Conservation (phyloP, 176 grass and related monocot species). For the Zea luxurians region DNA sequence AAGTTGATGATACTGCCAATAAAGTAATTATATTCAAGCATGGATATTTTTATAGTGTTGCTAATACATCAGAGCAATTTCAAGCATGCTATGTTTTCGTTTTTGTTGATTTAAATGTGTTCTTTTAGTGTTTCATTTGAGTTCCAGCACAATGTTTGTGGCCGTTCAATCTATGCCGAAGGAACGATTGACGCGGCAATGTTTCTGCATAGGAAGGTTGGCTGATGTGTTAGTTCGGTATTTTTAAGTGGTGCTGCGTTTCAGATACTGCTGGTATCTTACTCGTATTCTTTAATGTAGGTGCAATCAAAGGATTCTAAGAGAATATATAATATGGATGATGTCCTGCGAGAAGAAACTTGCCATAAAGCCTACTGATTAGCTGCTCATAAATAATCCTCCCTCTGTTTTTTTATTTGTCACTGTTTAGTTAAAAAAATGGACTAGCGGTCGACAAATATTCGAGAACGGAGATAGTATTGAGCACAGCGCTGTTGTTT, state of each 20-base stretch:
- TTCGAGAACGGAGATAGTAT: not conserved
- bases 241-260: not conserved
- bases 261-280: not conserved
- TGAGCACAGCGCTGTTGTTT: not conserved
- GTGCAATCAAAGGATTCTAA: conserved; percentile 67
- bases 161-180: conserved; percentile 80
- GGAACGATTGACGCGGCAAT: conserved; percentile 73
- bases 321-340: conserved; percentile 84
- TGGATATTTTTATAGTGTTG: not conserved
- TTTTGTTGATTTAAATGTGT: conserved; percentile 21
- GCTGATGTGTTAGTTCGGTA: not conserved
- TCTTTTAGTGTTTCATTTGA: conserved; percentile 80
- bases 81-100: not conserved
- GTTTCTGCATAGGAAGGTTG: conserved; percentile 83
- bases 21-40: not conserved
- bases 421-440: too few relatives aligned
- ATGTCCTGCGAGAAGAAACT: conserved; percentile 66
- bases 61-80: not conserved
- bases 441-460: too few relatives aligned
- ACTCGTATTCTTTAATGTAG: conserved; percentile 41
- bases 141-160: conserved; percentile 97
- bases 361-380: conserved; percentile 40
- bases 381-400: not conserved
- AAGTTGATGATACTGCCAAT: not conserved
- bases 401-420: too few relatives aligned